These are phyloP conservation scores for Hyphodiscus sp. DNA, from an alignment of 2,329 filamentous ascomycete species.

Conservation along the genomic window DNA sequence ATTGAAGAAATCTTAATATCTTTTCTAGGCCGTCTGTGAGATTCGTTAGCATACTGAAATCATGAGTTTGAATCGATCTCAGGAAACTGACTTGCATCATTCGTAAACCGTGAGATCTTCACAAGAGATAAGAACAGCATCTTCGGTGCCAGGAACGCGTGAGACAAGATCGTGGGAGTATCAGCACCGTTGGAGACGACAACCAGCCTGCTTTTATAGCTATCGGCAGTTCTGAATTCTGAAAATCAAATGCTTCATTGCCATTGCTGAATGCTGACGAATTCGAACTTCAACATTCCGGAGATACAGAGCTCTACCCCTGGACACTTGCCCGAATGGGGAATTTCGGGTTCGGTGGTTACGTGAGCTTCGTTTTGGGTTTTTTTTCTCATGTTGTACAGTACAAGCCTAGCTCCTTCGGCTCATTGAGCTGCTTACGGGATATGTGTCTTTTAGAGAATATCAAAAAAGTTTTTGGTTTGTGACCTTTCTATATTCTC, in stretches of 20 bases:
- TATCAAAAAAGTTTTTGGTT: too few species aligned
- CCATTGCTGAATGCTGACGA: too few species aligned
- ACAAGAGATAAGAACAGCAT: background rate
- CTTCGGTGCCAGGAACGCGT: too few species aligned
- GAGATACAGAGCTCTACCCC: background rate
- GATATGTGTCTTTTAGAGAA: too few species aligned
- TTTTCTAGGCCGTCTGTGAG: slow-evolving; percentile 53
- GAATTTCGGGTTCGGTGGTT: background rate
- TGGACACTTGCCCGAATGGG: background rate
- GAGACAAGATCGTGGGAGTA: background rate
- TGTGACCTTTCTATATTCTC: too few species aligned
- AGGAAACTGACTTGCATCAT: slow-evolving; percentile 12
- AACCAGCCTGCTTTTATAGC: background rate
- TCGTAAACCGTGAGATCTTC: slow-evolving; percentile 8
- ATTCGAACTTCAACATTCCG: too few species aligned
- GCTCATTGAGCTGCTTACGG: too few species aligned
- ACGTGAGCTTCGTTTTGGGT: too few species aligned
- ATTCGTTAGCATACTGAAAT: background rate
- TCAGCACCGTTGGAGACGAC: background rate
- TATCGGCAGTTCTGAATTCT: background rate
- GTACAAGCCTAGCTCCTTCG: too few species aligned
- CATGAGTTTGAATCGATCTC: background rate
- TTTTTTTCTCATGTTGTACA: too few species aligned
- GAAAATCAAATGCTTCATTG: background rate
- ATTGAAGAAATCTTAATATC: slow-evolving; percentile 50